A percentile compares a stretch with the other conserved stretches of the same genome.
These are phyloP conservation scores for Astathelohania contejeani DNA, from an alignment of 371 early-diverging fungal genomes.

Conservation along the genomic window DNA sequence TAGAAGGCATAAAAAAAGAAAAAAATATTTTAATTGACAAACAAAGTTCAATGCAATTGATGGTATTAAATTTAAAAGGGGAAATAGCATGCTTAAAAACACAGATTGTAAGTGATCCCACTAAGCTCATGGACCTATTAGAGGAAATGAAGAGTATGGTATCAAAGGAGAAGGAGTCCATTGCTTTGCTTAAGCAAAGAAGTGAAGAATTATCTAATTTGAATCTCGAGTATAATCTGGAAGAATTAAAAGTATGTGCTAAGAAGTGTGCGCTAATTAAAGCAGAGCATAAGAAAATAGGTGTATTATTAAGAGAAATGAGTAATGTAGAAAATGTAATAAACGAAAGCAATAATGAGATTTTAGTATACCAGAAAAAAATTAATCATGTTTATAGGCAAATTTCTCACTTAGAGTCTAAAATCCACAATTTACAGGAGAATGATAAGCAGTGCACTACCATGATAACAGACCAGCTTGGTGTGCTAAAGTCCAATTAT, in stretches of 20 bases:
- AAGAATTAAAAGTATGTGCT: constrained; percentile 13
- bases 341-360: constrained; percentile 21
- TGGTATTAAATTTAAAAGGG: constrained; percentile 26
- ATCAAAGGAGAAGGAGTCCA: constrained; percentile 20
- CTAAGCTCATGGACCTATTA: constrained; percentile 31
- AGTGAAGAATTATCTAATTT: constrained; percentile 5
- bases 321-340: constrained; percentile 20
- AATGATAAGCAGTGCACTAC: constrained; percentile 27
- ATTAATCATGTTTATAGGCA: constrained; percentile 33
- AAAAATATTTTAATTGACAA: constrained; percentile 32
- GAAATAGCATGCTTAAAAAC: constrained; percentile 37
- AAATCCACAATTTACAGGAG: constrained; percentile 30
- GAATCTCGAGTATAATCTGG: neutral
- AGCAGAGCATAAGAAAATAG: constrained; percentile 6
- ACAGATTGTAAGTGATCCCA: constrained; percentile 42
- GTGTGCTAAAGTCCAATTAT: constrained; percentile 25
- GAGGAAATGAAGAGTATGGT: constrained; percentile 39
- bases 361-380: constrained; percentile 30
- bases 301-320: constrained; percentile 22
- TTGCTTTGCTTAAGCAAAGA: constrained; percentile 10
- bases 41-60: constrained; percentile 23
- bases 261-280: constrained; percentile 3
- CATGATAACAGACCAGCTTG: constrained; percentile 20
- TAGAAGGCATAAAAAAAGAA: constrained; percentile 20
- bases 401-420: constrained; percentile 37